A percentile compares a stretch with the other conserved stretches of the same genome.
phyloP scores from a whole-genome alignment of 140 eudicot species.

The Anethum foeniculum region DNA sequence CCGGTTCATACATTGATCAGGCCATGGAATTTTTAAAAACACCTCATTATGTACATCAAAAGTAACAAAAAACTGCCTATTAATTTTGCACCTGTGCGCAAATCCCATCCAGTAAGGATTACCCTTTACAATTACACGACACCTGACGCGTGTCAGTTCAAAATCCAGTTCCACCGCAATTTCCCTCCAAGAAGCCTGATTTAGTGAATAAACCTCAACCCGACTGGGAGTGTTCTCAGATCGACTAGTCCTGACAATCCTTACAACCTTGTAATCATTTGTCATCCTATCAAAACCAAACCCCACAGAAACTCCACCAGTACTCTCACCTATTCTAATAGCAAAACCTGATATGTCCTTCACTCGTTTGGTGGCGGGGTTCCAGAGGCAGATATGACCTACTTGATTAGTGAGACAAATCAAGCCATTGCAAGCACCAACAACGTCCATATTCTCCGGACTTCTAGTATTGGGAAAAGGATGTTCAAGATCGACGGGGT shows the following conservation, averaged over 20 bases:
- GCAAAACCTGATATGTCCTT: background rate
- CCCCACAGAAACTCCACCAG: slow-evolving; percentile 14
- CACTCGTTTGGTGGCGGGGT: background rate
- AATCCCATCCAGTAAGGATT: background rate
- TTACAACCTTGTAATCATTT: slow-evolving; percentile 12
- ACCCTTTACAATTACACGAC: background rate
- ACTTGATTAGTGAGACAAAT: background rate
- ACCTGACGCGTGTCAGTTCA: background rate
- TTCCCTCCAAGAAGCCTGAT: slow-evolving; percentile 5
- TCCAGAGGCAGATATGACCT: background rate
- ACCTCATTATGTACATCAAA: slow-evolving; percentile 7
- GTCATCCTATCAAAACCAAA: background rate
- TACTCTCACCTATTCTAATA: background rate
- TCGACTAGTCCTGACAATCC: slow-evolving; percentile 6
- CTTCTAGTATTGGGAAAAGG: background rate
- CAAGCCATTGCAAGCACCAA: slow-evolving; percentile 10
- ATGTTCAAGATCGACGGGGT: slow-evolving; percentile 4
- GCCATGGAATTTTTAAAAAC: background rate
- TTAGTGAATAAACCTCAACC: slow-evolving; percentile 9
- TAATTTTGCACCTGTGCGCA: background rate
- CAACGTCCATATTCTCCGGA: background rate
- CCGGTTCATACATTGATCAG: background rate
- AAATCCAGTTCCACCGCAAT: slow-evolving; percentile 9
- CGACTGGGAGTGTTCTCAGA: background rate
- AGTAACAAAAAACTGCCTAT: background rate